Conservation (phyloP, 768 basidiomycete species). For the Steccherinum ochraceum region DNA sequence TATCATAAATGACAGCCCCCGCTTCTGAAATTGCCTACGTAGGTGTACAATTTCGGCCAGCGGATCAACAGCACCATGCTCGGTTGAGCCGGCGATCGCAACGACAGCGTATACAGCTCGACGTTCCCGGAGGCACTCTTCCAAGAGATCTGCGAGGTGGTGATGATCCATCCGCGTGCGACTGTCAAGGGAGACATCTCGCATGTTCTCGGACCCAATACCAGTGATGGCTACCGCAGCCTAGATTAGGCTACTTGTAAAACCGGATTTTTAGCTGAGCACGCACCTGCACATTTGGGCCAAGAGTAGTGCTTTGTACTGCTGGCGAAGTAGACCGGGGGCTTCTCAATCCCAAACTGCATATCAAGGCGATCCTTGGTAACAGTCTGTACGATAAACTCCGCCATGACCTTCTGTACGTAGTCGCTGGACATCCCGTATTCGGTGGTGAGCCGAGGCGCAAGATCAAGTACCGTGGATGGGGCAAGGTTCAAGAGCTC, state of each 20-base stretch:
- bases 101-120: slow-evolving; percentile 37
- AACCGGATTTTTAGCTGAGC: background rate
- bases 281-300: slow-evolving; percentile 39
- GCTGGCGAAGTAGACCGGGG: slow-evolving; percentile 18
- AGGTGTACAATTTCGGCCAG: slow-evolving; percentile 30
- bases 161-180: slow-evolving; percentile 29
- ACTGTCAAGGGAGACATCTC: slow-evolving; percentile 29
- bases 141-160: slow-evolving; percentile 21
- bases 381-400: slow-evolving; percentile 30
- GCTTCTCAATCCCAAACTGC: slow-evolving; percentile 15
- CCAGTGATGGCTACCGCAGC: slow-evolving; percentile 31
- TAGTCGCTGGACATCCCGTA: slow-evolving; percentile 29
- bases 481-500: slow-evolving; percentile 36
- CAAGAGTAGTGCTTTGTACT: slow-evolving; percentile 39
- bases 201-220: slow-evolving; percentile 33
- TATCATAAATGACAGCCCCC: slow-evolving; percentile 33
- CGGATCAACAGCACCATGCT: slow-evolving; percentile 38
- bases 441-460: slow-evolving; percentile 24
- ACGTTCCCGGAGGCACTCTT: slow-evolving; percentile 24
- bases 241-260: background rate
- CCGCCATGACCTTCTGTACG: slow-evolving; percentile 23
- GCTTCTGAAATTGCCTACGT: slow-evolving; percentile 23
- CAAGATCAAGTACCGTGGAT: slow-evolving; percentile 28
- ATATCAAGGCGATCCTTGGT: slow-evolving; percentile 27
- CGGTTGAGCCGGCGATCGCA: slow-evolving; percentile 37